Percentiles rank a stretch among this genome's conserved stretches.
phyloP scores from a whole-genome alignment of 2,329 filamentous ascomycete species.

The Alternaria burnsii region DNA sequence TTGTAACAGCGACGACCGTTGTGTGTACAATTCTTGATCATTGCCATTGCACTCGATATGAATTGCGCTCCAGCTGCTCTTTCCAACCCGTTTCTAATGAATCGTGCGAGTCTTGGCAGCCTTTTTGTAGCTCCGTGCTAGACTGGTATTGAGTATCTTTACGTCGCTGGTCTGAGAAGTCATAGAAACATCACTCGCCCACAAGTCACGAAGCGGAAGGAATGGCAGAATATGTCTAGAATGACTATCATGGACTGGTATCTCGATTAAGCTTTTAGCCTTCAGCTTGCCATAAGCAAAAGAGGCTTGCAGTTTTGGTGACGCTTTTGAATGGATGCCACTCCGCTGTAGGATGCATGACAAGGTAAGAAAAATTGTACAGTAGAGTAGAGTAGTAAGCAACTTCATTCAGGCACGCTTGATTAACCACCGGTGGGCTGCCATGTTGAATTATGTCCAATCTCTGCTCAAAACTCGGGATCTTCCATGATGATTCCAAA shows the following conservation, averaged over 20 bases:
- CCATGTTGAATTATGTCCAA: neutral
- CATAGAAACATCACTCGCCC: neutral
- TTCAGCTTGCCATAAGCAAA: neutral
- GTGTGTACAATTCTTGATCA: neutral
- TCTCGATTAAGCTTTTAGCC: neutral
- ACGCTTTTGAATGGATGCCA: neutral
- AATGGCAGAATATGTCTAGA: neutral
- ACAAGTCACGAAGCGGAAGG: neutral
- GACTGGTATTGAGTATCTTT: neutral
- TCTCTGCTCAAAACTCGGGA: neutral
- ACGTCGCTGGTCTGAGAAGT: neutral
- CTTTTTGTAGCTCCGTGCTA: neutral
- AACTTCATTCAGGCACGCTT: neutral
- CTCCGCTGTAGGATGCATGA: neutral
- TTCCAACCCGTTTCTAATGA: neutral
- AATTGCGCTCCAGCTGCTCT: neutral
- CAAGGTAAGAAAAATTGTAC: neutral
- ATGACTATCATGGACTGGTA: neutral
- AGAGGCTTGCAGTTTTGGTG: neutral
- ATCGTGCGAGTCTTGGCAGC: neutral
- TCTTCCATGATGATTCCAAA: conserved; percentile 7
- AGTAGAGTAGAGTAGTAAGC: conserved; percentile 11
- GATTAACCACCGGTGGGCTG: neutral
- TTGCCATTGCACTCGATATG: neutral
- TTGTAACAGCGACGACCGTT: neutral